Conservation (phyloP, 169 alveolate genomes). For the Cryptosporidium sp. region DNA sequence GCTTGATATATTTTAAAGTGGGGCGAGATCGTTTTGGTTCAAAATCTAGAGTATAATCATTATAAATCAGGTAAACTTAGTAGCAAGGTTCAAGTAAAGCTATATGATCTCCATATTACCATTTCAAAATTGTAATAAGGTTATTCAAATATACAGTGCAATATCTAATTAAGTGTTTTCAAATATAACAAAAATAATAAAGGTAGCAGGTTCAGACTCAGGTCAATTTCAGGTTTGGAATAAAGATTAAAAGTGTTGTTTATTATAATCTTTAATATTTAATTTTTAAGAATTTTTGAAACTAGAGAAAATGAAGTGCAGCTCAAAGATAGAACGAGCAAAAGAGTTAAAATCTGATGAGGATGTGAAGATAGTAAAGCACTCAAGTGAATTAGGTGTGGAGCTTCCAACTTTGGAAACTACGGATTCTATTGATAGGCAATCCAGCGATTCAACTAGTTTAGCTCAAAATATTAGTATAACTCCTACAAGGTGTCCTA, state of each 20-base stretch:
- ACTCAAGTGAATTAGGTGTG: conserved; percentile 13
- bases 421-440: conserved; percentile 43
- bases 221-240: not conserved
- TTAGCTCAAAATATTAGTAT: conserved; percentile 2
- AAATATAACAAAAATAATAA: not conserved
- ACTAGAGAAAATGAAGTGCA: not conserved
- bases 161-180: too few relatives aligned
- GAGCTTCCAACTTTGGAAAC: conserved; percentile 41
- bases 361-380: conserved; percentile 26
- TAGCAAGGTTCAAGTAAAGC: not conserved
- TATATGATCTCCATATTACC: not conserved
- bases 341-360: not conserved
- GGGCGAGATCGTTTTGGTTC: not conserved
- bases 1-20: too few relatives aligned
- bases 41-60: too few relatives aligned
- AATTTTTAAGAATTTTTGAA: too few relatives aligned
- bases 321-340: not conserved
- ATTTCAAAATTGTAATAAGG: not conserved
- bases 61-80: not conserved
- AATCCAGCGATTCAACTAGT: not conserved
- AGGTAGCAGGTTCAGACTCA: not conserved
- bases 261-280: too few relatives aligned
- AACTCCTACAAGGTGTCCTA: conserved; percentile 37
- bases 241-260: not conserved
- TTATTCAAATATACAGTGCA: too few relatives aligned